Conservation (phyloP, 2,329 filamentous ascomycete genomes). For the Fusarium globosum region DNA sequence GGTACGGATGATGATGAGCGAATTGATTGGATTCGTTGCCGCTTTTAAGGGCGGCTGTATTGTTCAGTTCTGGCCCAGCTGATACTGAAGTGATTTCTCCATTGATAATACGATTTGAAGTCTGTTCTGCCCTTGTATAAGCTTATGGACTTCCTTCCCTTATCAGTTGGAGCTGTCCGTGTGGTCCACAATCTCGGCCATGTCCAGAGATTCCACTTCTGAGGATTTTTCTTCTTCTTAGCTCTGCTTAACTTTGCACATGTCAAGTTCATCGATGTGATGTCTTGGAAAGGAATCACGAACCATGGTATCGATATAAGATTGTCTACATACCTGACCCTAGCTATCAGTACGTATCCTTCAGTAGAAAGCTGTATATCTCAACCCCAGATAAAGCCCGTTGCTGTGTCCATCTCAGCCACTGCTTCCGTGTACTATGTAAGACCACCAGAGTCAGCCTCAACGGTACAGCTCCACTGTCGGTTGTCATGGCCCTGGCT, state of each 20-base stretch:
- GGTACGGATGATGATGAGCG: slow-evolving; percentile 25
- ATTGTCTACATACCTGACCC: slow-evolving; percentile 6
- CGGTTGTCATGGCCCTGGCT: slow-evolving; percentile 11
- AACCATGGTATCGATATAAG: neutral
- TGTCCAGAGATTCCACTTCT: slow-evolving; percentile 23
- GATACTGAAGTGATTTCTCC: neutral
- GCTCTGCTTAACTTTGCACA: neutral
- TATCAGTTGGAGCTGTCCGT: slow-evolving; percentile 9
- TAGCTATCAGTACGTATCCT: neutral
- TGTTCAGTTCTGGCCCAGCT: neutral
- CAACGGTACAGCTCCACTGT: slow-evolving; percentile 13
- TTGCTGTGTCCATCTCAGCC: slow-evolving; percentile 2
- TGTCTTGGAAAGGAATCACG: slow-evolving; percentile 5
- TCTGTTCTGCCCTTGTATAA: neutral
- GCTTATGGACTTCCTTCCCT: neutral
- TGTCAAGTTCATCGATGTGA: neutral
- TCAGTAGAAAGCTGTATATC: slow-evolving; percentile 5
- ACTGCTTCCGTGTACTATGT: neutral
- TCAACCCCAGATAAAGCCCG: neutral
- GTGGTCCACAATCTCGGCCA: slow-evolving; percentile 35
- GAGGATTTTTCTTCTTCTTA: neutral
- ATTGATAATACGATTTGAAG: neutral
- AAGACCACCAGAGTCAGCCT: slow-evolving; percentile 10
- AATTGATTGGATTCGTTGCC: slow-evolving; percentile 28
- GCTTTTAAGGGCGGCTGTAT: slow-evolving; percentile 25